Evolutionary conservation across 2,329 filamentous ascomycete genomes (phyloP).

Genomic region (Colletotrichum shisoi): DNA sequence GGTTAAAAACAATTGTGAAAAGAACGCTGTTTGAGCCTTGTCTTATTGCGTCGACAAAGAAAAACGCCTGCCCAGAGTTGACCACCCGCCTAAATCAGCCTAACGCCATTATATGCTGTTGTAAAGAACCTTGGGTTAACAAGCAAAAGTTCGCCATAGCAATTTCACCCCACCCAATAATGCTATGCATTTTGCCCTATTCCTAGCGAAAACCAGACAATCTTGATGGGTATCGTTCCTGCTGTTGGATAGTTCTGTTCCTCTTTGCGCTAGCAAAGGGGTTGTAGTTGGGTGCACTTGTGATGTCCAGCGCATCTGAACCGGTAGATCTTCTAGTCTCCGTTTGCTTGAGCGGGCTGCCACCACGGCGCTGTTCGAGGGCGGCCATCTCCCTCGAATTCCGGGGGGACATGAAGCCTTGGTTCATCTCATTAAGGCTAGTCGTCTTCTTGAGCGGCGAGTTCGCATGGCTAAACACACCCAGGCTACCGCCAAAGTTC

Average conservation of each 20-base stretch:
- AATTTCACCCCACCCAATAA: constrained; percentile 1
- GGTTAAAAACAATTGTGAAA: neutral
- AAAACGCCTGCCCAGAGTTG: constrained; percentile 20
- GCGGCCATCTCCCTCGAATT: constrained; percentile 70
- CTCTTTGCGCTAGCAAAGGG: constrained; percentile 52
- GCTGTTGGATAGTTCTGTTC: constrained; percentile 45
- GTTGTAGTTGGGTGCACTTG: constrained; percentile 44
- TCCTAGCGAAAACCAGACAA: constrained; percentile 39
- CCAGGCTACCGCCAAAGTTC: constrained; percentile 75
- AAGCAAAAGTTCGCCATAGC: constrained; percentile 15
- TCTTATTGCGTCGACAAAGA: constrained; percentile 7
- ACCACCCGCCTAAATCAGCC: constrained; percentile 18
- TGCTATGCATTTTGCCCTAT: constrained; percentile 17
- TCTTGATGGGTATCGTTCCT: constrained; percentile 54
- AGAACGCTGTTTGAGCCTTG: neutral
- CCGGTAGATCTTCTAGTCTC: constrained; percentile 45
- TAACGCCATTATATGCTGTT: constrained; percentile 36
- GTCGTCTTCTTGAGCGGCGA: constrained; percentile 83
- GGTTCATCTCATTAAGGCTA: constrained; percentile 67
- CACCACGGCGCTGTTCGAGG: constrained; percentile 57
- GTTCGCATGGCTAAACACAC: constrained; percentile 79
- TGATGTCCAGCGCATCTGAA: constrained; percentile 36
- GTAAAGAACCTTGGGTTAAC: constrained; percentile 11
- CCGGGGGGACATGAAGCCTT: constrained; percentile 57
- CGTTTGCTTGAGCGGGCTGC: constrained; percentile 53